These are phyloP conservation scores for Hyphopichia wangnamkhiaoensis DNA, from an alignment of 1,139 yeast species.

Conservation along the genomic window DNA sequence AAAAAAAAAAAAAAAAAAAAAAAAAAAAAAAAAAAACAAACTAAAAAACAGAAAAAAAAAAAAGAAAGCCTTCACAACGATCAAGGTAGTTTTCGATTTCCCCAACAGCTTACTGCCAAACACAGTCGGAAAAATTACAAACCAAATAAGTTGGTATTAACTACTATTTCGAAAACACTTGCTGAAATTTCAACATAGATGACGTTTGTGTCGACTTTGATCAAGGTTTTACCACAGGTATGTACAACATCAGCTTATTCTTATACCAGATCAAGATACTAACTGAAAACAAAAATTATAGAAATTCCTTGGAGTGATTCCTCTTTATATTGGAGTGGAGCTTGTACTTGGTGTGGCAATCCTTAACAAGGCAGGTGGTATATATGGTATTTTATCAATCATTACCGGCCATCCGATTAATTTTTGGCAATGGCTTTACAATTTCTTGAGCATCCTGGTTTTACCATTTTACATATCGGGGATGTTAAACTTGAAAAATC, in stretches of 20 bases:
- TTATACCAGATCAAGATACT: not conserved
- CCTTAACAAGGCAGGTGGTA: constrained; percentile 86
- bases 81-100: not conserved
- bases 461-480: constrained; percentile 72
- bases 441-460: constrained; percentile 61
- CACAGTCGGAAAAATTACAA: too few relatives aligned
- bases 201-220: not conserved
- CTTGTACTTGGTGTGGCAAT: constrained; percentile 75
- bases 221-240: constrained; percentile 26
- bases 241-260: constrained; percentile 11
- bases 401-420: constrained; percentile 89
- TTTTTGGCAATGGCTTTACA: constrained; percentile 81
- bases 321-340: constrained; percentile 88
- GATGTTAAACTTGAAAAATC: constrained; percentile 39
- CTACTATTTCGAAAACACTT: too few relatives aligned
- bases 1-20: not conserved
- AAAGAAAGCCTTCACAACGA: not conserved
- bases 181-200: too few relatives aligned
- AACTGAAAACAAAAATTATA: constrained; percentile 15
- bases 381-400: constrained; percentile 81
- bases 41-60: not conserved
- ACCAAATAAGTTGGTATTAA: too few relatives aligned
- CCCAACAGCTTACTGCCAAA: too few relatives aligned
- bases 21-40: too few relatives aligned
- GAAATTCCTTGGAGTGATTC: constrained; percentile 63